Conservation (phyloP, 495 filamentous ascomycete genomes). For the Penicillium coprophilum region DNA sequence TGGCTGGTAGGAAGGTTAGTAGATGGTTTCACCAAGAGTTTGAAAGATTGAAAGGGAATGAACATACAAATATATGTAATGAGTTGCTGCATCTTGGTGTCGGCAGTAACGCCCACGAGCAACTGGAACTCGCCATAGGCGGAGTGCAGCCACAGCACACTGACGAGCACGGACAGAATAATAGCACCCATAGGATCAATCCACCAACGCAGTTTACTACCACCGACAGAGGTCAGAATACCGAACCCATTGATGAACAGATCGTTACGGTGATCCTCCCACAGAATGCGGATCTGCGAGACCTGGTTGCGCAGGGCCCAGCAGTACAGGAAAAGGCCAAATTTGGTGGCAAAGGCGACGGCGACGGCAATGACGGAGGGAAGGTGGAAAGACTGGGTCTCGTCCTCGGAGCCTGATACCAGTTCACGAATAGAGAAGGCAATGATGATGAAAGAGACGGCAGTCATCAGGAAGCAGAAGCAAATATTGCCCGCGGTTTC, state of each 20-base stretch:
- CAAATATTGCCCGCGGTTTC: conserved; percentile 96
- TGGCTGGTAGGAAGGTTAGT: conserved; percentile 42
- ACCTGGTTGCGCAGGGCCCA: conserved; percentile 87
- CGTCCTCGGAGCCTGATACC: conserved; percentile 37
- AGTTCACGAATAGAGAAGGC: conserved; percentile 79
- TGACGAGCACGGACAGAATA: conserved; percentile 73
- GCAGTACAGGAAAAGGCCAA: conserved; percentile 85
- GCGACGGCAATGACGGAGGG: conserved; percentile 86
- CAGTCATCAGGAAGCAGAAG: conserved; percentile 95
- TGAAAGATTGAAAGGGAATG: not conserved
- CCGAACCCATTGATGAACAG: conserved; percentile 89
- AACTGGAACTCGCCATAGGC: conserved; percentile 89
- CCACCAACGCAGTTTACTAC: conserved; percentile 88
- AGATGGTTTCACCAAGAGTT: not conserved
- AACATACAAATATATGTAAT: conserved; percentile 88
- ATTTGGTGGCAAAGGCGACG: conserved; percentile 80
- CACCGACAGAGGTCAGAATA: conserved; percentile 83
- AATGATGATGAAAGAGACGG: conserved; percentile 87
- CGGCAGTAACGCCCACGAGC: conserved; percentile 83
- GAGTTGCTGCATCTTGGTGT: conserved; percentile 82
- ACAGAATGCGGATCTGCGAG: conserved; percentile 87
- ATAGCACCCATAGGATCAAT: conserved; percentile 93
- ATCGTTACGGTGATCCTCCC: conserved; percentile 89
- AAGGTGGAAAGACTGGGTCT: conserved; percentile 67
- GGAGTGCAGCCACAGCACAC: conserved; percentile 75